phyloP scores from a whole-genome alignment of 1,139 yeast species.

The Scheffersomyces titani region DNA sequence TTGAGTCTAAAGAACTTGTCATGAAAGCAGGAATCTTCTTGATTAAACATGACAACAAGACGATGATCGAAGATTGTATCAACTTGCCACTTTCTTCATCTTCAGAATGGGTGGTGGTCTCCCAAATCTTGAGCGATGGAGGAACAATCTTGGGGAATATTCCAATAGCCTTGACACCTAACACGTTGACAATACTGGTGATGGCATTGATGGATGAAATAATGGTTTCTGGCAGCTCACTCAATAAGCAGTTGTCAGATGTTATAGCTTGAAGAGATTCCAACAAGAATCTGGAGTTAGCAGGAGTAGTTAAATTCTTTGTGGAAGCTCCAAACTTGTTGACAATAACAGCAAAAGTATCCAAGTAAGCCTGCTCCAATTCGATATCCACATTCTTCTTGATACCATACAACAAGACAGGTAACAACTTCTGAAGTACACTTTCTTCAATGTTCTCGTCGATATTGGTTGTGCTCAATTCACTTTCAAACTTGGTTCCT shows the following conservation, averaged over 20 bases:
- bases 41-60: constrained; percentile 72
- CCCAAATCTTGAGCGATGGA: constrained; percentile 65
- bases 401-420: constrained; percentile 50
- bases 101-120: constrained; percentile 18
- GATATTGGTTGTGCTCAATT: constrained; percentile 41
- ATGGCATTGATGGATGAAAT: constrained; percentile 76
- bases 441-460: constrained; percentile 44
- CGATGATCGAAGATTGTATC: constrained; percentile 65
- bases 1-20: constrained; percentile 63
- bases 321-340: constrained; percentile 56
- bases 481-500: constrained; percentile 68
- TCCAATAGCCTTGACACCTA: constrained; percentile 88
- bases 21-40: constrained; percentile 88
- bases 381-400: constrained; percentile 41
- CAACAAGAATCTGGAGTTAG: constrained; percentile 50
- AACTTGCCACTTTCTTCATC: constrained; percentile 33
- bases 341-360: constrained; percentile 64
- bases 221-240: constrained; percentile 58
- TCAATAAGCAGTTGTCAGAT: constrained; percentile 53
- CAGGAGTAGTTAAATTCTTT: constrained; percentile 25
- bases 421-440: constrained; percentile 46
- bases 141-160: constrained; percentile 83
- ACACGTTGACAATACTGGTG: constrained; percentile 63
- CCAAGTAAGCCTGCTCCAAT: constrained; percentile 68
- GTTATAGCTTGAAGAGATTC: constrained; percentile 55